Percentiles rank a stretch among this genome's conserved stretches.
These are phyloP conservation scores for Alternaria dauci DNA, from an alignment of 2,329 filamentous ascomycete species.

Conservation along the genomic window DNA sequence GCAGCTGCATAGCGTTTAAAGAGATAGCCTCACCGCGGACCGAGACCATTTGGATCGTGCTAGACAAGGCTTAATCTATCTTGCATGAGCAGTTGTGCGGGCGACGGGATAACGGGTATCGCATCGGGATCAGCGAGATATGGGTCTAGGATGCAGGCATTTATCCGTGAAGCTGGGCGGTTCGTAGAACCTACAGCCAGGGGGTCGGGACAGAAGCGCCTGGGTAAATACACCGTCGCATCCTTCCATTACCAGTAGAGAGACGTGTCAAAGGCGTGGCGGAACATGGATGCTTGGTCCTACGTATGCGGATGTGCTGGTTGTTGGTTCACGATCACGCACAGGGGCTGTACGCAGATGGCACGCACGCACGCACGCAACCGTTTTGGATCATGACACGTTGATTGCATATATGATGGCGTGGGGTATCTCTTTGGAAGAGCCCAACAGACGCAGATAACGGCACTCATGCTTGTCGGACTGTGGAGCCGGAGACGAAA, in stretches of 20 bases:
- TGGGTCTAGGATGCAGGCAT: slow-evolving; percentile 3
- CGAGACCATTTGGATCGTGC: background rate
- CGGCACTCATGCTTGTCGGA: background rate
- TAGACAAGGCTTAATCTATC: slow-evolving; percentile 12
- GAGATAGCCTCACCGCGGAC: background rate
- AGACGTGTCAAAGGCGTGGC: background rate
- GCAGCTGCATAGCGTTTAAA: slow-evolving; percentile 9
- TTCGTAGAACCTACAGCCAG: slow-evolving; percentile 13
- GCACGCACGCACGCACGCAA: background rate
- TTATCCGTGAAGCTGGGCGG: slow-evolving; percentile 16
- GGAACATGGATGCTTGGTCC: background rate
- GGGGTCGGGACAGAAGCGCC: background rate
- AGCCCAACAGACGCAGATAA: background rate
- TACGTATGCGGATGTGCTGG: background rate
- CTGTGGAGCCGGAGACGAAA: background rate
- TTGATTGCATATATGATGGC: background rate
- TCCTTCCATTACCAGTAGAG: background rate
- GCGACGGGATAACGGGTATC: slow-evolving; percentile 18
- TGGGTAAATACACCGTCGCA: slow-evolving; percentile 12
- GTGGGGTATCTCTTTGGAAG: background rate
- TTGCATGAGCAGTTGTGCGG: slow-evolving; percentile 3
- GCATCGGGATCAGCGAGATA: slow-evolving; percentile 1
- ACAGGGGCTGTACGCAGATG: background rate
- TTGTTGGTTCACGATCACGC: background rate
- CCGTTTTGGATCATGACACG: background rate